These are phyloP conservation scores for Sclerotinia borealis DNA, from an alignment of 2,329 filamentous ascomycete genomes.

Conservation along the genomic window DNA sequence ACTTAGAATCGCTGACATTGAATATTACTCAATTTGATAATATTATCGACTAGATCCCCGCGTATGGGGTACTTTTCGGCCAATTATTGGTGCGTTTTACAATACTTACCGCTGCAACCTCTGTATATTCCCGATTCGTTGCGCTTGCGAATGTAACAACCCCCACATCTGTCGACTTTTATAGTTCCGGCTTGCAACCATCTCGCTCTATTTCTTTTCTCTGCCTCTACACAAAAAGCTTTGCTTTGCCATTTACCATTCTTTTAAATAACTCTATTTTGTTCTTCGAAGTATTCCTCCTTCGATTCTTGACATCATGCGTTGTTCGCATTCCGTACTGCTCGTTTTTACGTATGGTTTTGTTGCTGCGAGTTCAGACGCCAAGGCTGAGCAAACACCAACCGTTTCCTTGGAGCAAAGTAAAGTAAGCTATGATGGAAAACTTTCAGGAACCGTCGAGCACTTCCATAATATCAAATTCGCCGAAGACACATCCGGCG, in stretches of 20 bases:
- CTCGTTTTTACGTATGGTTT: not conserved
- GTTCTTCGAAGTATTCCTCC: not conserved
- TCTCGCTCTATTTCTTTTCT: not conserved
- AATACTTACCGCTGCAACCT: too few species aligned
- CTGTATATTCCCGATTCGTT: not conserved
- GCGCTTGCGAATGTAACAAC: not conserved
- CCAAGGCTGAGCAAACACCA: not conserved
- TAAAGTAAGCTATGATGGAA: not conserved
- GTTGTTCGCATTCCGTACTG: not conserved
- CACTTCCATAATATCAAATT: conserved; percentile 9
- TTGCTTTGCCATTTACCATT: not conserved
- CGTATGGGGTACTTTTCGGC: too few species aligned
- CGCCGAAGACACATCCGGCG: conserved; percentile 6
- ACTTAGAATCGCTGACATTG: too few species aligned
- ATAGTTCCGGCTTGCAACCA: not conserved
- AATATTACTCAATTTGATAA: too few species aligned
- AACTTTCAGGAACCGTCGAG: not conserved
- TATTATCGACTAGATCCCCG: too few species aligned
- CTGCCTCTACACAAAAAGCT: not conserved
- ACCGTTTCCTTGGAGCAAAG: not conserved
- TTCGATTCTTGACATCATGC: not conserved
- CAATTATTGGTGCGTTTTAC: too few species aligned
- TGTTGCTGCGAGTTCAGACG: not conserved
- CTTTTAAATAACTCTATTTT: not conserved
- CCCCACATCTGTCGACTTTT: not conserved